These are phyloP conservation scores for Zea mays DNA, from an alignment of 176 grass and related monocot genomes.

Conservation along the genomic window DNA sequence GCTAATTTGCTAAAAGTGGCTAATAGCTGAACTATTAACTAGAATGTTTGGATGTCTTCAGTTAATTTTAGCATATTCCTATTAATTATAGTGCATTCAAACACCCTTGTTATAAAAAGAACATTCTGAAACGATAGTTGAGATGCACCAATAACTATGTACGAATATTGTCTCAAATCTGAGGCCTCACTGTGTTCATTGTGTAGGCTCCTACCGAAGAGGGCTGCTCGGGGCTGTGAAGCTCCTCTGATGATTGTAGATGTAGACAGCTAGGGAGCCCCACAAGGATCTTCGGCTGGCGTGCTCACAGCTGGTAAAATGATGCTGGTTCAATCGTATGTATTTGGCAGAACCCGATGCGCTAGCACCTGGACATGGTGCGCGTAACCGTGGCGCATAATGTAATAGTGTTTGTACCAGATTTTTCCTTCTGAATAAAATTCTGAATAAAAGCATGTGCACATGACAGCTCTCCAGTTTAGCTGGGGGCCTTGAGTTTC, in stretches of 20 bases:
- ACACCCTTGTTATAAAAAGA: background rate
- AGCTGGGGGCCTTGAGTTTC: background rate
- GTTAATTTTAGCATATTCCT: too few relatives aligned
- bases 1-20: too few relatives aligned
- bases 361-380: background rate
- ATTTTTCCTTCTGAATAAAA: conserved; percentile 20
- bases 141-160: conserved; percentile 8
- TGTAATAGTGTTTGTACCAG: background rate
- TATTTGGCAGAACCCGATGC: background rate
- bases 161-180: background rate
- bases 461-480: background rate
- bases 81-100: too few relatives aligned
- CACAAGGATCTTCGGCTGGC: background rate
- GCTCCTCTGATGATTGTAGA: conserved; percentile 37
- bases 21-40: too few relatives aligned
- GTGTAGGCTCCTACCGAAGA: conserved; percentile 29
- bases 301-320: background rate
- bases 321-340: background rate
- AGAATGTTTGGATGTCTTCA: too few relatives aligned
- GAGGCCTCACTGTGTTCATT: background rate
- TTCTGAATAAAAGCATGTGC: background rate
- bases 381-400: background rate
- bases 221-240: conserved; percentile 22
- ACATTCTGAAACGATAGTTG: conserved; percentile 6
- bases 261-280: conserved; percentile 5